Base-by-base conservation (phyloP, 2,329 filamentous ascomycete genomes). In the Stachybotrys chartarum region DNA sequence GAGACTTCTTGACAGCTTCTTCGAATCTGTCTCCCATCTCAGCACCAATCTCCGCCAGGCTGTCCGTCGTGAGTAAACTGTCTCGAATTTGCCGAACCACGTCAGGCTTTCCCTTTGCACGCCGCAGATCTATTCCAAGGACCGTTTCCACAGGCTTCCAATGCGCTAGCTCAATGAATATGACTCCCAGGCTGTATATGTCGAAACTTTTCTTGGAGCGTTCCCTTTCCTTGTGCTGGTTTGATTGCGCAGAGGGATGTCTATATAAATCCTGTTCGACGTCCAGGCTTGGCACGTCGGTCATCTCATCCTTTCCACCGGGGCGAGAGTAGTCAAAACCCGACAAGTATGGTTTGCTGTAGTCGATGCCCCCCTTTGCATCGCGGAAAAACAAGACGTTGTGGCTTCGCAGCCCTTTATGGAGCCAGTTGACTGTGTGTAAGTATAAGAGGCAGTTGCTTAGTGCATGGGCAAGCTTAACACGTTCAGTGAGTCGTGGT, bases 291-390 rank as follows among this genome's bases (percentile, higher is more conserved):
- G 75, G 75, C 1, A 73, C 72, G 48, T 81, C 77, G 0, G 79
- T 80, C 68, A 77, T 70, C 57, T 81, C 79, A 51, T 79, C 76
- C 7, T 71, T 70, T 3, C 70, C 69, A 2, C 75, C 78, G 1
- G 79, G 80, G 3, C 80, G 74, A 2, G 76, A 75, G 60, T 79
- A 82, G 57, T 82, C 80, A 64, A 83, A 83, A 39, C 80, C 79
- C 1, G 75, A 78, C 45, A 82, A 68, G 57, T 72, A 76, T 0
- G 78, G 78, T 35, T 68, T 65, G 10, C 60, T 58, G 55, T 72
- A 74, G 56, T 75, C 68, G 47, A 77, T 66, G 24, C 58, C 54
- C 57, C 65, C 67, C 24, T 56, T 50, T 31, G 56, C 56, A 31
- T 61, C 58, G 35, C 67, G 67, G 62, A 80, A 81, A 64, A 83